Evolutionary conservation across 108 stramenopile species (phyloP).

Genomic region (Parietichytrium sp.): DNA sequence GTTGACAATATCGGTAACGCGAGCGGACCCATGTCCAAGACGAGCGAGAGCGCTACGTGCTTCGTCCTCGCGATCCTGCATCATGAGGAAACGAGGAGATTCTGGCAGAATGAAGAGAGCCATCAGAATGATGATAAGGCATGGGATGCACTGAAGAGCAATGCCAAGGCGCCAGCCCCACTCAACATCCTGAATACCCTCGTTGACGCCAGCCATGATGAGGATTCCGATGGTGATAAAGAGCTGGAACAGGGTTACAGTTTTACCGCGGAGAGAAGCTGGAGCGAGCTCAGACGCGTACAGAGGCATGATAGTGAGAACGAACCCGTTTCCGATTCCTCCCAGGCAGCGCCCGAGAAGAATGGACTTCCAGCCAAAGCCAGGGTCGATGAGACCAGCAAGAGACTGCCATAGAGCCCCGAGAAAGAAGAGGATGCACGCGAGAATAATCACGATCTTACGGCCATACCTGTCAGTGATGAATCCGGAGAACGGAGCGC

Average conservation of each 20-base stretch:
- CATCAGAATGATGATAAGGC: neutral
- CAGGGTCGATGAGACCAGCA: neutral
- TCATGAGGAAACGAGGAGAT: neutral
- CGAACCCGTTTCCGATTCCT: neutral
- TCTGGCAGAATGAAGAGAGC: neutral
- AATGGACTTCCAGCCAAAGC: neutral
- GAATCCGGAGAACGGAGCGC: neutral
- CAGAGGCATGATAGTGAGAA: slow-evolving; percentile 26
- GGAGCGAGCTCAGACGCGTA: slow-evolving; percentile 40
- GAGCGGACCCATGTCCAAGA: neutral
- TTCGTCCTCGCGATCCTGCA: neutral
- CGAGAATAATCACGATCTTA: neutral
- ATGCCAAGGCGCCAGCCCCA: slow-evolving; percentile 37
- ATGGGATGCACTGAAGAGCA: slow-evolving; percentile 39
- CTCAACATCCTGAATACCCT: neutral
- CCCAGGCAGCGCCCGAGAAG: neutral
- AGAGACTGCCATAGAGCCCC: neutral
- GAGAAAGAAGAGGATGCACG: neutral
- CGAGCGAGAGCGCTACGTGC: neutral
- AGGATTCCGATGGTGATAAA: slow-evolving; percentile 34
- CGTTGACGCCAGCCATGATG: neutral
- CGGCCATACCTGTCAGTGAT: slow-evolving; percentile 1
- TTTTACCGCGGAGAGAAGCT: neutral
- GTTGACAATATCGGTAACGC: neutral
- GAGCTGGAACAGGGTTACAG: slow-evolving; percentile 5